Base-by-base conservation (phyloP, 768 basidiomycete genomes). In the Paxillus rubicundulus region DNA sequence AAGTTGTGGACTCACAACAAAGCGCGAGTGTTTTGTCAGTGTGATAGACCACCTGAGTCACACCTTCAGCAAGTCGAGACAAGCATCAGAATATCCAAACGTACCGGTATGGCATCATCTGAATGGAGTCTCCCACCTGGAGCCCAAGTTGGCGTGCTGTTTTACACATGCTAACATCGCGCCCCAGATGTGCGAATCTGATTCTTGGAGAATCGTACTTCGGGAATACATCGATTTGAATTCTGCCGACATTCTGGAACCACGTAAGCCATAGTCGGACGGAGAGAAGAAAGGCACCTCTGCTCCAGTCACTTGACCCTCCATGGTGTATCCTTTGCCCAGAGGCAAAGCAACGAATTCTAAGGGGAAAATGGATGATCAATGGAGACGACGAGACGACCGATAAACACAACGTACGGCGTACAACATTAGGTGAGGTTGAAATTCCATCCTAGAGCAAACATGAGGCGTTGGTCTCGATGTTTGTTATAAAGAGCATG, bases 281-380 rank as follows among this genome's bases (percentile, higher is more conserved):
- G 16, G 14, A 45, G 6, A 7, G 30, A 32, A 45, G 45, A 33
- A 14, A 27, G 41, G 6, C 5, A 45, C 45, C 32, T 45, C 45
- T 17, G 16, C 9, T n/a, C 45, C 45, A 17, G 45, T 45, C 28
- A 45, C 9, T 50, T 64, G 66, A 13, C 58, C 56, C 49, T 66
- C 65, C 13, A 65, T 55, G 16, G 63, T 62, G 39, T 57, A 53
- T 9, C 61, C 57, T 9, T 56, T n/a, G 2, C 61, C 67, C 33
- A 62, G 58, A 14, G 61, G 58, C 40, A 65, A 58, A 5, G 67
- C 64, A 7, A 68, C 63, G 18, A 45, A 45, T 33, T 45, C 45
- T 45, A 33, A 17, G n/a, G 18, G 6, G 5, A 45, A 8, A 28
- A 5, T 4, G 5, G 12, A 13, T 41, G 20, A 5, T 9, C 28